Evolutionary conservation across 2,329 filamentous ascomycete species (phyloP).

Genomic region (Pestalotiopsis sp.): DNA sequence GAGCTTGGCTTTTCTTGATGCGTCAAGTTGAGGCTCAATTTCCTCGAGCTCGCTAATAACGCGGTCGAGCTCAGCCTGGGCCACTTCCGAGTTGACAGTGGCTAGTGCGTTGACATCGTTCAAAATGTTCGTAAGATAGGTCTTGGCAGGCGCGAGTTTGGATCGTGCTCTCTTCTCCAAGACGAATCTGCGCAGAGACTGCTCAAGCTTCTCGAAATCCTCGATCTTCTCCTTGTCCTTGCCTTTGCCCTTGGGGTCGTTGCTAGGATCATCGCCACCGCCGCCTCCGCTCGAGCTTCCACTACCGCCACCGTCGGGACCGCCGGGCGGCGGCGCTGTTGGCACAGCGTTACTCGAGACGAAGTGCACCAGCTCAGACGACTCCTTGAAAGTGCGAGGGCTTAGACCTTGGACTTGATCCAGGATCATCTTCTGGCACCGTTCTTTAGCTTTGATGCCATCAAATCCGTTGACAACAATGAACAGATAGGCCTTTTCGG

Average conservation of each 20-base stretch:
- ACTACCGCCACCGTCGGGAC: conserved; percentile 55
- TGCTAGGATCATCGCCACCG: conserved; percentile 56
- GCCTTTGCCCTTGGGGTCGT: conserved; percentile 59
- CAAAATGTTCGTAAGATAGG: conserved; percentile 91
- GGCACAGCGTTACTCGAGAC: conserved; percentile 97
- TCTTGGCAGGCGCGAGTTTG: conserved; percentile 93
- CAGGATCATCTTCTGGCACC: conserved; percentile 90
- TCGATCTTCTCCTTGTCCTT: conserved; percentile 86
- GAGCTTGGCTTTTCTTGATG: conserved; percentile 76
- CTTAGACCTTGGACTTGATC: conserved; percentile 89
- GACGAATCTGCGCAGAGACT: conserved; percentile 88
- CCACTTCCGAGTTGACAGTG: conserved; percentile 84
- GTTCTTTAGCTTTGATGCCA: conserved; percentile 85
- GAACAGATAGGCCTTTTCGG: conserved; percentile 98
- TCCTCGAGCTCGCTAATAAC: conserved; percentile 79
- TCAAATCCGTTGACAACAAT: conserved; percentile 99
- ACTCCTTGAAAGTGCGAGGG: conserved; percentile 90
- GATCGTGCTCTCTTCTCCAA: conserved; percentile 94
- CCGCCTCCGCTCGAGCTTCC: conserved; percentile 57
- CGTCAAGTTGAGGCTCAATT: conserved; percentile 83
- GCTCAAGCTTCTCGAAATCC: conserved; percentile 89
- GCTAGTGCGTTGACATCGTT: conserved; percentile 85
- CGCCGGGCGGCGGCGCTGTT: conserved; percentile 62
- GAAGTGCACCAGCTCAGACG: conserved; percentile 91
- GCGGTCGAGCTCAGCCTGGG: conserved; percentile 80